Evolutionary conservation across 306 rosid genomes (phyloP).

Genomic region (Quercus mongolica): DNA sequence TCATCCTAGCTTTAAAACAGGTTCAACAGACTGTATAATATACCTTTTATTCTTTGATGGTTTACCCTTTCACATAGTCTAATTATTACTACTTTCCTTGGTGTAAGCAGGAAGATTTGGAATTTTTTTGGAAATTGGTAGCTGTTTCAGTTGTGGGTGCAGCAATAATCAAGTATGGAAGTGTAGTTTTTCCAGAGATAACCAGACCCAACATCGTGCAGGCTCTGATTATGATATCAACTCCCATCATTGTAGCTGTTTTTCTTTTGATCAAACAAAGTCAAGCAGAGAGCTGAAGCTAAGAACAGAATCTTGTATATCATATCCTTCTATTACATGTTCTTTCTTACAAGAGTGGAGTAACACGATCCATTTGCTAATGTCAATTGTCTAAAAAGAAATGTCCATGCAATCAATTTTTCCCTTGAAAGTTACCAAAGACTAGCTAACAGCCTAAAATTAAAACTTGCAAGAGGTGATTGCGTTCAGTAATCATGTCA

Average conservation of each 20-base stretch:
- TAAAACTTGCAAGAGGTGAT: too few relatives aligned
- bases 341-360: neutral
- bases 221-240: constrained; percentile 52
- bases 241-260: constrained; percentile 57
- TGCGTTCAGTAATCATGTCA: too few relatives aligned
- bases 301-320: neutral
- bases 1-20: neutral
- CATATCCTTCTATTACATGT: neutral
- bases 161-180: constrained; percentile 68
- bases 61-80: neutral
- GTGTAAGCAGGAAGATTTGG: constrained; percentile 49
- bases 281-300: constrained; percentile 17
- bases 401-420: neutral
- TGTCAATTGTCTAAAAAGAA: neutral
- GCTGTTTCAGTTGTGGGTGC: constrained; percentile 58
- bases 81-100: neutral
- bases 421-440: too few relatives aligned
- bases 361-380: neutral
- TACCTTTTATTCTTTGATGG: neutral
- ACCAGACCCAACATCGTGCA: constrained; percentile 64
- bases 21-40: neutral
- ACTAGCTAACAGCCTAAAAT: too few relatives aligned
- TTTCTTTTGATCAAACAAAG: constrained; percentile 60
- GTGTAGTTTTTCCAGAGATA: constrained; percentile 60
- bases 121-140: constrained; percentile 45